Percentiles rank a stretch among this genome's conserved stretches.
Evolutionary conservation across 108 stramenopile species (phyloP).

Genomic region (Nannochloropsis gaditana): DNA sequence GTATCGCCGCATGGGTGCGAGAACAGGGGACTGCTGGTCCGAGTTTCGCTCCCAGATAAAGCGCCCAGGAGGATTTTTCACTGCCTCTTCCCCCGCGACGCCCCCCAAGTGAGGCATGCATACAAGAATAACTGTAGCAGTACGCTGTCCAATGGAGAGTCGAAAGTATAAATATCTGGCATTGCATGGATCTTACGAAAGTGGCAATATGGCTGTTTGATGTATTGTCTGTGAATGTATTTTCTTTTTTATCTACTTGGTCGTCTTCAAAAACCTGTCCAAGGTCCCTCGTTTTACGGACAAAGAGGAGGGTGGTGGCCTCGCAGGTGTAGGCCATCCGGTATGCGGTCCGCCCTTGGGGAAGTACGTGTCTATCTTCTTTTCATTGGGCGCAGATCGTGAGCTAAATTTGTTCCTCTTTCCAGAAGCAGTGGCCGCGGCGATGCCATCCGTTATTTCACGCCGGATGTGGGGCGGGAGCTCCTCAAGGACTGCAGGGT

Average conservation of each 20-base stretch:
- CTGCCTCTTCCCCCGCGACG: background rate
- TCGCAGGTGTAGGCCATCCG: too few relatives aligned
- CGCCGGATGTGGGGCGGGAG: background rate
- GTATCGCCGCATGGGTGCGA: background rate
- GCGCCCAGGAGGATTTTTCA: background rate
- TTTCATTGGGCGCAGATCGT: background rate
- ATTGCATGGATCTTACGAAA: background rate
- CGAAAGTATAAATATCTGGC: background rate
- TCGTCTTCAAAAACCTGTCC: background rate
- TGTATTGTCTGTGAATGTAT: background rate
- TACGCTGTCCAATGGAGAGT: background rate
- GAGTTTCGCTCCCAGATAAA: slow-evolving; percentile 2
- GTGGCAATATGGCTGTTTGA: background rate
- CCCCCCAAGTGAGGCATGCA: background rate
- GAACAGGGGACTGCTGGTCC: slow-evolving; percentile 16
- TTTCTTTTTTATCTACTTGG: background rate
- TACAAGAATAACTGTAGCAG: too few relatives aligned
- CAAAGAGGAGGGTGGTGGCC: background rate
- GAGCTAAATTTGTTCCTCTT: background rate
- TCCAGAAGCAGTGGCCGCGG: background rate
- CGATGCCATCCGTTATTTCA: background rate
- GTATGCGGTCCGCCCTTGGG: background rate
- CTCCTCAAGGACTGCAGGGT: background rate
- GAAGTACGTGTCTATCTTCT: background rate
- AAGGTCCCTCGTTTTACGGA: background rate